Base-by-base conservation (phyloP, 495 filamentous ascomycete species). In the Chaetomidium leptoderma region DNA sequence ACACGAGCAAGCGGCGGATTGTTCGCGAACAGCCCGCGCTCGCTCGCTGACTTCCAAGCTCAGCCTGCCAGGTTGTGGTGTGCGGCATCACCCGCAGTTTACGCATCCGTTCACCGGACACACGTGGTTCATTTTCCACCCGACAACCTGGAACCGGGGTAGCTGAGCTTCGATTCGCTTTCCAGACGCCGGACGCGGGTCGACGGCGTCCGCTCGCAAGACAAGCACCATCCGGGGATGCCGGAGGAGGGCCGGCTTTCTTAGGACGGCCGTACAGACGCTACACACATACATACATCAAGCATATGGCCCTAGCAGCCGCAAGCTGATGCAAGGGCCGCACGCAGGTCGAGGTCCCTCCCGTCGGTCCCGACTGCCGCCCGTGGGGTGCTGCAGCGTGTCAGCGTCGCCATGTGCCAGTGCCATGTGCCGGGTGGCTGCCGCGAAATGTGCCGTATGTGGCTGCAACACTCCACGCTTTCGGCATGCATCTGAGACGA, bases 321-420 rank as follows among this genome's bases (percentile, higher is more conserved):
- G 32, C 24, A 17, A 29, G 4, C 30, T 37, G 5, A 36, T 37
- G 27, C 45, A 48, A 21, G 5, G 6, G 29, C 19, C 45, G 16
- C 27, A 32, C 27, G 27, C 45, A 11, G 32, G 4, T 23, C 19
- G 7, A 50, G 24, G 11, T 21, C 45, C 29, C 35, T 23, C n/a
- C 51, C 26, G 16, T 53, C 51, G 51, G 51, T 53, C 51, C 51
- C 51, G 51, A 53, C 37, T 42, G 37, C 37, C 16, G 24, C 26
- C 37, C 51, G 36, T 32, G 51, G 37, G 51, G 43, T 43, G 23
- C 49, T 17, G 11, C 21, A n/a, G 14, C 30, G 19, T 49, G 27
- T 49, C 46, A 33, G 46, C 6, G 27, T 9, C n/a, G 30, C 42
- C 46, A 44, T 21, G 11, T 4, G 14, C 9, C 21, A n/a, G n/a